Percentiles rank a stretch among this genome's conserved stretches.
Evolutionary conservation across 2,329 filamentous ascomycete species (phyloP).

Genomic region (Leptosphaerulina australis): DNA sequence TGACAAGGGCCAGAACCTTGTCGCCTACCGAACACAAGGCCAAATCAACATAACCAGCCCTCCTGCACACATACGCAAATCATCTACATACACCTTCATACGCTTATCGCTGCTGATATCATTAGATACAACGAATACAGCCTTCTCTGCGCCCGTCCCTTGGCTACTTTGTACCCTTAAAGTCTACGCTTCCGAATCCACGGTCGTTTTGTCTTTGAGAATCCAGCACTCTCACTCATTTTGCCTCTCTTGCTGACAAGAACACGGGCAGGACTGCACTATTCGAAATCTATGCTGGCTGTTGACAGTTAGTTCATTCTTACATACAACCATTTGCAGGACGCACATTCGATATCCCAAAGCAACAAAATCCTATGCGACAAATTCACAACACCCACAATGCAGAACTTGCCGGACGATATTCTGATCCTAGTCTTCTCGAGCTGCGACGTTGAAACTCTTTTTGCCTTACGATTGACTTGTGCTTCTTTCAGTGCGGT

Average conservation of each 20-base stretch:
- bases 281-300: background rate
- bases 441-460: constrained; percentile 9
- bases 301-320: background rate
- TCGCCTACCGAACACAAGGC: constrained; percentile 10
- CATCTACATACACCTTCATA: constrained; percentile 4
- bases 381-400: background rate
- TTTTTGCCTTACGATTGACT: constrained; percentile 19
- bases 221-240: background rate
- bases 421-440: constrained; percentile 21
- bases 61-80: background rate
- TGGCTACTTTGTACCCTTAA: background rate
- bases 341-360: constrained; percentile 4
- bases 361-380: constrained; percentile 11
- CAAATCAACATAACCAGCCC: background rate
- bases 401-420: constrained; percentile 28
- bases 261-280: background rate
- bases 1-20: constrained; percentile 12
- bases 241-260: background rate
- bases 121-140: constrained; percentile 1
- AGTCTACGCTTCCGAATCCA: background rate
- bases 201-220: background rate
- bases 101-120: background rate
- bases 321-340: background rate
- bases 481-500: constrained; percentile 13
- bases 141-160: background rate